These are phyloP conservation scores for Amanita subjunquillea DNA, from an alignment of 768 basidiomycete genomes.

Conservation along the genomic window DNA sequence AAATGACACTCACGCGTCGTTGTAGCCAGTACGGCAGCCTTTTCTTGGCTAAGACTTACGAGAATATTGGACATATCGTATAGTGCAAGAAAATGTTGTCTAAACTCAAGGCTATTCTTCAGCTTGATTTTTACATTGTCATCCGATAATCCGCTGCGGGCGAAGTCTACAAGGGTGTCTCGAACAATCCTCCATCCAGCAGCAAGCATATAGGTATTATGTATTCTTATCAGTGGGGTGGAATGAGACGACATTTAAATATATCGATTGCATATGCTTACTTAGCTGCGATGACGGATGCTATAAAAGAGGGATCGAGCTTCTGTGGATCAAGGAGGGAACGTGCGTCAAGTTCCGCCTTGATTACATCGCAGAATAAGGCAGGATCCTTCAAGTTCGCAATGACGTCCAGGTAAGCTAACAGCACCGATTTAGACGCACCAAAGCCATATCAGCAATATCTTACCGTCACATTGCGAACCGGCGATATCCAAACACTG, in stretches of 20 bases:
- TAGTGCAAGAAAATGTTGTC: constrained; percentile 51
- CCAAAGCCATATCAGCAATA: background rate
- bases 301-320: constrained; percentile 40
- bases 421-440: constrained; percentile 7
- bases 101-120: constrained; percentile 36
- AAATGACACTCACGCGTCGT: constrained; percentile 45
- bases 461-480: constrained; percentile 61
- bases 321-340: constrained; percentile 21
- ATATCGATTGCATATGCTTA: constrained; percentile 15
- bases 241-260: background rate
- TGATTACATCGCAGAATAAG: constrained; percentile 48
- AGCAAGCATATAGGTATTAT: constrained; percentile 77
- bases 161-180: constrained; percentile 44
- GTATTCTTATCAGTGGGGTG: constrained; percentile 38
- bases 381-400: constrained; percentile 54
- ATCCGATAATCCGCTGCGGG: constrained; percentile 45
- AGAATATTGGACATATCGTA: constrained; percentile 54
- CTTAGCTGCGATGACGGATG: constrained; percentile 51
- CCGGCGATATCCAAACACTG: constrained; percentile 58
- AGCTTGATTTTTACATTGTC: constrained; percentile 40
- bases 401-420: constrained; percentile 65
- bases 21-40: constrained; percentile 60
- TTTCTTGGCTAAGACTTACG: constrained; percentile 49
- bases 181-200: constrained; percentile 73
- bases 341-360: constrained; percentile 45